phyloP scores from a whole-genome alignment of 768 basidiomycete species.

The Rhodotorula toruloides region DNA sequence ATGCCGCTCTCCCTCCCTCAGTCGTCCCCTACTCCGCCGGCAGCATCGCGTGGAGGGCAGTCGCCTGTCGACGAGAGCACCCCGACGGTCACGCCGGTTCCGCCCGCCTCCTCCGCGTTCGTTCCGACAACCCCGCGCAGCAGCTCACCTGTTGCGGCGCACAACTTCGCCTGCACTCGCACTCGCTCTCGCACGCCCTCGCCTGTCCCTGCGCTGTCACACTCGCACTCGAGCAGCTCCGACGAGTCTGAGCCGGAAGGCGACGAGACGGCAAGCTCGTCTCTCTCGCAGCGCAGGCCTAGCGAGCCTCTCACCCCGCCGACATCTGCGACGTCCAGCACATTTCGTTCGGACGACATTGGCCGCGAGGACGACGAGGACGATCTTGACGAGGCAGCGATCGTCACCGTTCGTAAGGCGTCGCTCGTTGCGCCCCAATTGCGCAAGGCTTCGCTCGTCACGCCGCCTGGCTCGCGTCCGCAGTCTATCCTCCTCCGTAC shows the following conservation, averaged over 20 bases:
- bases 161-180: not conserved
- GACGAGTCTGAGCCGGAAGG: not conserved
- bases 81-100: not conserved
- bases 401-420: conserved; percentile 16
- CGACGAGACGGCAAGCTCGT: not conserved
- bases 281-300: not conserved
- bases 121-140: not conserved
- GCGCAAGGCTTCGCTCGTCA: conserved; percentile 39
- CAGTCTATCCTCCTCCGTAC: conserved; percentile 15
- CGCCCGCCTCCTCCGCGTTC: not conserved
- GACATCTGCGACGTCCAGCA: conserved; percentile 15
- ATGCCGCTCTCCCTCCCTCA: not conserved
- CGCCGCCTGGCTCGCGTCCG: conserved; percentile 39
- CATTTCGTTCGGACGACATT: not conserved
- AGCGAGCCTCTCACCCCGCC: conserved; percentile 14
- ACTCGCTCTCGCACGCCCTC: not conserved
- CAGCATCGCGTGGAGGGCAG: not conserved
- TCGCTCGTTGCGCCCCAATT: conserved; percentile 4
- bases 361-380: not conserved
- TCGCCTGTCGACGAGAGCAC: not conserved
- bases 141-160: not conserved
- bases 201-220: not conserved
- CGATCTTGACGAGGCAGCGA: conserved; percentile 6
- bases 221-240: not conserved
- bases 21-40: not conserved